Percentiles rank a stretch among this genome's conserved stretches.
Conservation (phyloP, 1,284 basidiomycete genomes). For the Cryptococcus sp. region DNA sequence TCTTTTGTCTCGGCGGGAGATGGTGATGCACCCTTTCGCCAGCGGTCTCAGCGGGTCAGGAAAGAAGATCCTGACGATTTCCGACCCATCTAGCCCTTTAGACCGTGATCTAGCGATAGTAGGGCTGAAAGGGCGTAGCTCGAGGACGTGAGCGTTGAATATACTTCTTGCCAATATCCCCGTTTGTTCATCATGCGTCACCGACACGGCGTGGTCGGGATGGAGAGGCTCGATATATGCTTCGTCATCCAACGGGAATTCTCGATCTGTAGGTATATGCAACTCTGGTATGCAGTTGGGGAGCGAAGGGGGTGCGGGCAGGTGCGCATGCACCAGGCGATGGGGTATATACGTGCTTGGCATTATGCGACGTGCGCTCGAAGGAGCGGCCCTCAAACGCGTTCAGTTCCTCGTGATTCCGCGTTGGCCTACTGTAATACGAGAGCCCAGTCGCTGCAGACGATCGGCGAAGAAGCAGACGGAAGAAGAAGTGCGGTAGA, state of each 20-base stretch:
- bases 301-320: slow-evolving; percentile 35
- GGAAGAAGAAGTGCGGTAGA: too few species aligned
- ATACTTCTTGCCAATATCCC: slow-evolving; percentile 74
- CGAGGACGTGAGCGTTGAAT: slow-evolving; percentile 71
- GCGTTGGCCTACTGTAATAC: too few species aligned
- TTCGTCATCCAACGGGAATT: slow-evolving; percentile 54
- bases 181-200: slow-evolving; percentile 62
- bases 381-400: neutral
- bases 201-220: slow-evolving; percentile 71
- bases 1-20: slow-evolving; percentile 60
- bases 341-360: slow-evolving; percentile 35
- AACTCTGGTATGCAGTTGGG: slow-evolving; percentile 35
- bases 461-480: neutral
- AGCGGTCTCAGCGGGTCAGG: slow-evolving; percentile 67
- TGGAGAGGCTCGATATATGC: slow-evolving; percentile 60
- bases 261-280: slow-evolving; percentile 52
- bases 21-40: slow-evolving; percentile 57
- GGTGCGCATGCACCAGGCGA: slow-evolving; percentile 44
- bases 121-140: slow-evolving; percentile 69
- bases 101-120: slow-evolving; percentile 14
- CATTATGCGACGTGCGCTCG: slow-evolving; percentile 20
- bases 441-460: too few species aligned
- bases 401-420: neutral
- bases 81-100: slow-evolving; percentile 51
- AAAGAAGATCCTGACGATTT: slow-evolving; percentile 73